Percentiles rank a stretch among this genome's conserved stretches.
phyloP scores from a whole-genome alignment of 1,139 yeast species.

The Blastobotrys aristatus region DNA sequence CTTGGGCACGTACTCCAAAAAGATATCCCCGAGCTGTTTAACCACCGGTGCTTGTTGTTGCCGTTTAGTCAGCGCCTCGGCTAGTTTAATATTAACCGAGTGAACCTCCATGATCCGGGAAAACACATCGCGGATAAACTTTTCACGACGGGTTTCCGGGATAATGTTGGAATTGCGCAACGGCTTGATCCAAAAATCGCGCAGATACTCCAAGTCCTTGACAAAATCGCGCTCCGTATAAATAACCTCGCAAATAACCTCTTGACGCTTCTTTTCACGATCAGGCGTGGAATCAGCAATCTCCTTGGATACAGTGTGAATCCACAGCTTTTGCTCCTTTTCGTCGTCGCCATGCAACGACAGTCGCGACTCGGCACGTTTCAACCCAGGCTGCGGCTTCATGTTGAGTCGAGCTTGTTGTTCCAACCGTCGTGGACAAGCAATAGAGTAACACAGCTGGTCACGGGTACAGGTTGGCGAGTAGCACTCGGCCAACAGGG shows the following conservation, averaged over 20 bases:
- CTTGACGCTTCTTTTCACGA: slow-evolving; percentile 87
- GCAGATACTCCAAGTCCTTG: slow-evolving; percentile 85
- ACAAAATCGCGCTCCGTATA: slow-evolving; percentile 94
- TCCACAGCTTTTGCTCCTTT: slow-evolving; percentile 88
- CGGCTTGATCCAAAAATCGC: slow-evolving; percentile 93
- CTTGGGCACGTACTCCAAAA: slow-evolving; percentile 74
- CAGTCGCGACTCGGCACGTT: slow-evolving; percentile 74
- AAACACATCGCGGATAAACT: slow-evolving; percentile 86
- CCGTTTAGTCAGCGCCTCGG: slow-evolving; percentile 84
- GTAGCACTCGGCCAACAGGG: slow-evolving; percentile 87
- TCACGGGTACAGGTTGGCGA: slow-evolving; percentile 95
- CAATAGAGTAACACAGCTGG: slow-evolving; percentile 83
- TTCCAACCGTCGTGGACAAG: slow-evolving; percentile 95
- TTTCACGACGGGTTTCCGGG: slow-evolving; percentile 83
- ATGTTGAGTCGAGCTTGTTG: slow-evolving; percentile 89
- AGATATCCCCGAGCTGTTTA: slow-evolving; percentile 79
- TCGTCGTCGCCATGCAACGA: slow-evolving; percentile 73
- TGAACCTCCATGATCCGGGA: slow-evolving; percentile 86
- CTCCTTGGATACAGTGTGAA: slow-evolving; percentile 81
- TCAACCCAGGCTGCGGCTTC: slow-evolving; percentile 84
- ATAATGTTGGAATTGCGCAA: slow-evolving; percentile 79
- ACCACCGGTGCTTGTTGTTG: slow-evolving; percentile 88
- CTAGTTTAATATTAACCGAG: slow-evolving; percentile 73
- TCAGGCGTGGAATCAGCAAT: slow-evolving; percentile 76
- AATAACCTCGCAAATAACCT: slow-evolving; percentile 87